Percentiles rank a stretch among this genome's conserved stretches.
Evolutionary conservation across 805 yeast genomes (phyloP).

Genomic region (Kodamaea hsintzibuensis): DNA sequence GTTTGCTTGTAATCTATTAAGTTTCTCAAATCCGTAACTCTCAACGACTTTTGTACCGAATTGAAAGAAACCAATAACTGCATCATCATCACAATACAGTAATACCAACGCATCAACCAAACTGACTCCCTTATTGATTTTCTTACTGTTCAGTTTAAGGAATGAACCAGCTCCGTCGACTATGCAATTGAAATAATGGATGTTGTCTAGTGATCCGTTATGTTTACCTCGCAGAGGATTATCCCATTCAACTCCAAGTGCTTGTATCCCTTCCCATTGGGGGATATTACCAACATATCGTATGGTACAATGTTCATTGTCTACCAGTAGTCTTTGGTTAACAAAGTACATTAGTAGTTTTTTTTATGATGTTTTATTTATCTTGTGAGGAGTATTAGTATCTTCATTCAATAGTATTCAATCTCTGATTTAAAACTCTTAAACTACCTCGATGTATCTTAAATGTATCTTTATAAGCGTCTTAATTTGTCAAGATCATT

Average conservation of each 20-base stretch:
- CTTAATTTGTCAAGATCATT: no score
- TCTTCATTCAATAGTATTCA: no score
- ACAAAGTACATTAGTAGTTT: background rate
- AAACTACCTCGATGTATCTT: no score
- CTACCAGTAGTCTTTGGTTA: conserved; percentile 3
- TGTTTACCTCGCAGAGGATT: conserved; percentile 66
- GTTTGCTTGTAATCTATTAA: conserved; percentile 49
- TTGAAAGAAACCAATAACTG: conserved; percentile 28
- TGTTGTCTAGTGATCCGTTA: conserved; percentile 58
- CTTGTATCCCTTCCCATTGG: conserved; percentile 32
- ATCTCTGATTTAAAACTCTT: no score
- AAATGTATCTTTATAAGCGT: no score
- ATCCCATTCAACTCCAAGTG: conserved; percentile 91
- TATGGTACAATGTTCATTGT: conserved; percentile 56
- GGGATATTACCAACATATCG: conserved; percentile 60
- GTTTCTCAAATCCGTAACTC: conserved; percentile 63
- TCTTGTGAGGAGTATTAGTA: no score
- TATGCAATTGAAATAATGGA: conserved; percentile 49
- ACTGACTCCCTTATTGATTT: conserved; percentile 25
- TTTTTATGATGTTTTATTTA: no score
- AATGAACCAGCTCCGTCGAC: conserved; percentile 62
- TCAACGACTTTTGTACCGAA: conserved; percentile 63
- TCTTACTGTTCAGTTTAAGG: conserved; percentile 45
- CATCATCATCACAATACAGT: conserved; percentile 42
- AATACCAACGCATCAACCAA: conserved; percentile 52